Conservation (phyloP, 78 protist genomes). For the Emiliania huxleyi region DNA sequence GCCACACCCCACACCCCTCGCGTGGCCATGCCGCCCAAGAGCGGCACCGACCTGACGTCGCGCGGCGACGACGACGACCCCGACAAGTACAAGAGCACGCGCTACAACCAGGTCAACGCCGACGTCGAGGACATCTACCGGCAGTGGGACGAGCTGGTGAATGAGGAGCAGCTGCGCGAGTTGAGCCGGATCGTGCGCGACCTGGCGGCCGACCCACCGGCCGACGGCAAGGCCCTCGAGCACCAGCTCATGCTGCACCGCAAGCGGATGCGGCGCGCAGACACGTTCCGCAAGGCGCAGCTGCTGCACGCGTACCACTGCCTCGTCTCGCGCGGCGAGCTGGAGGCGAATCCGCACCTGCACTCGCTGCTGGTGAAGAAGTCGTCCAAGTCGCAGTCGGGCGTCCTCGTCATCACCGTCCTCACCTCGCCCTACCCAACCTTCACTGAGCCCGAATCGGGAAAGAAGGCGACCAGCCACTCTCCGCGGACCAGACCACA, state of each 20-base stretch:
- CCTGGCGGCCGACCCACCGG: not conserved
- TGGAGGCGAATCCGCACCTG: not conserved
- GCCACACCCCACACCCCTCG: no score
- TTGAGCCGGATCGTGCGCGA: not conserved
- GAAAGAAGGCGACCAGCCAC: no score
- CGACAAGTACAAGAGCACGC: not conserved
- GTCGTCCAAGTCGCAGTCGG: not conserved
- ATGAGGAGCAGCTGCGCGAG: not conserved
- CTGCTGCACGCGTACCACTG: not conserved
- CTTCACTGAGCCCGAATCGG: not conserved
- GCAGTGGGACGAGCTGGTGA: not conserved
- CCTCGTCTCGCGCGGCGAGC: not conserved
- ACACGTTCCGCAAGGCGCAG: not conserved
- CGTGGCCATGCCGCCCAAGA: no score
- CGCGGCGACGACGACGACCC: not conserved
- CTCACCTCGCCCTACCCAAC: conserved; percentile 8
- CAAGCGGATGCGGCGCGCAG: no score
- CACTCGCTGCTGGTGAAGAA: not conserved
- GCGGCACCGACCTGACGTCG: not conserved
- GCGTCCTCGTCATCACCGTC: conserved; percentile 20
- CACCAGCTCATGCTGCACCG: not conserved
- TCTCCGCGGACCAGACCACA: no score
- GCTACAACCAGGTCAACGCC: not conserved
- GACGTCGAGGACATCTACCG: conserved; percentile 19
- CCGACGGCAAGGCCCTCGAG: not conserved